A percentile compares a stretch with the other conserved stretches of the same genome.
Conservation (phyloP, 805 yeast genomes). For the Nakazawaea ernobii region DNA sequence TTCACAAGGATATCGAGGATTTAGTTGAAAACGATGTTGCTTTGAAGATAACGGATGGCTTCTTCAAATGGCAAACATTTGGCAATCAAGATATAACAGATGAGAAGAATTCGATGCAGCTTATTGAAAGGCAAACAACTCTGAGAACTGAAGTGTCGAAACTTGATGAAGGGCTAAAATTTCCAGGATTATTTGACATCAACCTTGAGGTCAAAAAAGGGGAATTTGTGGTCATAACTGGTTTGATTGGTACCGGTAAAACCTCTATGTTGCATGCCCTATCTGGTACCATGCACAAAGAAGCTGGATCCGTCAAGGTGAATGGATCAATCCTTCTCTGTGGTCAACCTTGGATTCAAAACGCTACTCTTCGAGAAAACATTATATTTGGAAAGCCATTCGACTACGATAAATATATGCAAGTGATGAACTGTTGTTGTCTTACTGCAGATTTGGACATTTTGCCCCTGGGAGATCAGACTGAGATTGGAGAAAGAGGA, state of each 20-base stretch:
- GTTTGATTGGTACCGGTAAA: constrained; percentile 32
- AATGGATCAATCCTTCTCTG: constrained; percentile 15
- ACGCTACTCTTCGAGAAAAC: constrained; percentile 62
- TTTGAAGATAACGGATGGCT: constrained; percentile 40
- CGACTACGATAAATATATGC: constrained; percentile 40
- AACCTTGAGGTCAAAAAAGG: constrained; percentile 24
- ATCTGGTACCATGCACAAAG: constrained; percentile 31
- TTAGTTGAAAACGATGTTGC: constrained; percentile 25
- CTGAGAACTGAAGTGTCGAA: constrained; percentile 13
- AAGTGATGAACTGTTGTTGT: constrained; percentile 53
- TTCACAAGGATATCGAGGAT: neutral
- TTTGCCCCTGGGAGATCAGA: constrained; percentile 59
- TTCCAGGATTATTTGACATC: constrained; percentile 26
- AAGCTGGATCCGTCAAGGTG: constrained; percentile 24
- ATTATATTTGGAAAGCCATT: constrained; percentile 56
- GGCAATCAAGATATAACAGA: constrained; percentile 19
- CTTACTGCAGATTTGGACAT: constrained; percentile 51
- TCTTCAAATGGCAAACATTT: constrained; percentile 57
- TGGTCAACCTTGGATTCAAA: constrained; percentile 66
- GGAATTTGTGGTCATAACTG: constrained; percentile 31
- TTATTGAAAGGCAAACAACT: constrained; percentile 9
- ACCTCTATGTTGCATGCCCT: constrained; percentile 32
- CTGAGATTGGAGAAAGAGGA: constrained; percentile 74
- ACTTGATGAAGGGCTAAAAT: constrained; percentile 7
- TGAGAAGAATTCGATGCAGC: neutral